phyloP scores from a whole-genome alignment of 2,329 filamentous ascomycete species.

The Reticulascus tulasneorum region DNA sequence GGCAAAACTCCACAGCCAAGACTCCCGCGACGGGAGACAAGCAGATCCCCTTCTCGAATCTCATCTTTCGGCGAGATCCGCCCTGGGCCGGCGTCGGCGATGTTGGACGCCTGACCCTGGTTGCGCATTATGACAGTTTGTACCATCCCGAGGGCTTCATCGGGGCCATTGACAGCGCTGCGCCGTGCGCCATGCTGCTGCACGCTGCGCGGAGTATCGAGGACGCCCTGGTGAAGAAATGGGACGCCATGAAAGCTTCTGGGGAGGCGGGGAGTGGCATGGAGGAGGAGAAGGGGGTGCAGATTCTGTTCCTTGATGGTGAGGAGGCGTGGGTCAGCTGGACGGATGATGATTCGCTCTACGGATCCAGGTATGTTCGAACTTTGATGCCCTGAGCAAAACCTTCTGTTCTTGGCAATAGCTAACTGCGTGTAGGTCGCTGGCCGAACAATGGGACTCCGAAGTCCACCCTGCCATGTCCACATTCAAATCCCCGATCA shows the following conservation, averaged over 20 bases:
- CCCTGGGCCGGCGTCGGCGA: slow-evolving; percentile 74
- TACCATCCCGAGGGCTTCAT: slow-evolving; percentile 79
- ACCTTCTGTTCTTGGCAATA: neutral
- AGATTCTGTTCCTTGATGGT: slow-evolving; percentile 86
- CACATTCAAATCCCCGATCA: slow-evolving; percentile 69
- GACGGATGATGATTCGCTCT: slow-evolving; percentile 79
- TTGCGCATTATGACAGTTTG: slow-evolving; percentile 92
- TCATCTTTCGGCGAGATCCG: slow-evolving; percentile 83
- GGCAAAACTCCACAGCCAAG: slow-evolving; percentile 85
- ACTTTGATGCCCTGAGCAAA: too few relatives aligned
- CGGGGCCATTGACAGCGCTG: slow-evolving; percentile 89
- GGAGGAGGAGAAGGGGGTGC: slow-evolving; percentile 76
- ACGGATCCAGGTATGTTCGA: slow-evolving; percentile 68
- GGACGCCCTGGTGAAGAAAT: slow-evolving; percentile 73
- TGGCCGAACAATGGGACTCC: slow-evolving; percentile 78
- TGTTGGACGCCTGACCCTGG: slow-evolving; percentile 76
- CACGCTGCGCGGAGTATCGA: slow-evolving; percentile 81
- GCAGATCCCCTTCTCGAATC: slow-evolving; percentile 78
- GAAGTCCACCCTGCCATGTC: slow-evolving; percentile 66
- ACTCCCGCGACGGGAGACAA: slow-evolving; percentile 71
- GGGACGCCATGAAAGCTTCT: slow-evolving; percentile 65
- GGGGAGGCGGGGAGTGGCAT: slow-evolving; percentile 51
- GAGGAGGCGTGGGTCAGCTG: slow-evolving; percentile 87
- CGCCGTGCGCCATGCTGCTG: slow-evolving; percentile 90
- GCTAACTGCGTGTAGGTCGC: slow-evolving; percentile 40